Conservation (phyloP, 176 grass and related monocot species). For the Tuctoria greenei region DNA sequence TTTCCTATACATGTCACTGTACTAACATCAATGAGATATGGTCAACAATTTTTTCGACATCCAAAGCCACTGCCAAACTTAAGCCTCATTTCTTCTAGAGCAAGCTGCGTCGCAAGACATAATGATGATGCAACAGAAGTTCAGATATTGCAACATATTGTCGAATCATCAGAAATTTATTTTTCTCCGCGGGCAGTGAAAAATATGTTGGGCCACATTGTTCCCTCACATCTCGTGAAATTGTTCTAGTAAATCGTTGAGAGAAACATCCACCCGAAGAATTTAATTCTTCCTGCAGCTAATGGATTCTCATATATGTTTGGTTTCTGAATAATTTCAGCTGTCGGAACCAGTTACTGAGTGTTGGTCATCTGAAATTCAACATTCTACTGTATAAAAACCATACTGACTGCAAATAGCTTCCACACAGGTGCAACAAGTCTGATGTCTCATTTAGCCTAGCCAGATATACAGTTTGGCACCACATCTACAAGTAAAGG, state of each 20-base stretch:
- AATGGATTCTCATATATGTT: background rate
- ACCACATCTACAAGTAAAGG: constrained; percentile 33
- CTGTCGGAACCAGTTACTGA: constrained; percentile 19
- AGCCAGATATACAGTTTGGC: background rate
- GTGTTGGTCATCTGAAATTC: background rate
- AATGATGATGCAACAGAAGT: background rate
- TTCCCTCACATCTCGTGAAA: constrained; percentile 9
- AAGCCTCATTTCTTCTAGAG: constrained; percentile 20
- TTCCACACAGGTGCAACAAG: background rate
- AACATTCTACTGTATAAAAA: constrained; percentile 19
- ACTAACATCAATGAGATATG: background rate
- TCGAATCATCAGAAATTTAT: background rate
- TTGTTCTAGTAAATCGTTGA: background rate
- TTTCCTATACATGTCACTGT: constrained; percentile 35
- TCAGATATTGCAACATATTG: constrained; percentile 27
- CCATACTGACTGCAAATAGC: constrained; percentile 1
- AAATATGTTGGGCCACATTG: constrained; percentile 8
- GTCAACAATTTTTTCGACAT: background rate
- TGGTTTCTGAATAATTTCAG: constrained; percentile 9
- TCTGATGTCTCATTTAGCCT: background rate
- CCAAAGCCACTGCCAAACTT: background rate
- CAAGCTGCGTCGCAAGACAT: background rate
- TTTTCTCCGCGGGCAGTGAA: constrained; percentile 23
- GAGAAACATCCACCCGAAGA: background rate
- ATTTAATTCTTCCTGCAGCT: background rate